Evolutionary conservation across 768 basidiomycete genomes (phyloP).

Genomic region (Tricholoma sp.): DNA sequence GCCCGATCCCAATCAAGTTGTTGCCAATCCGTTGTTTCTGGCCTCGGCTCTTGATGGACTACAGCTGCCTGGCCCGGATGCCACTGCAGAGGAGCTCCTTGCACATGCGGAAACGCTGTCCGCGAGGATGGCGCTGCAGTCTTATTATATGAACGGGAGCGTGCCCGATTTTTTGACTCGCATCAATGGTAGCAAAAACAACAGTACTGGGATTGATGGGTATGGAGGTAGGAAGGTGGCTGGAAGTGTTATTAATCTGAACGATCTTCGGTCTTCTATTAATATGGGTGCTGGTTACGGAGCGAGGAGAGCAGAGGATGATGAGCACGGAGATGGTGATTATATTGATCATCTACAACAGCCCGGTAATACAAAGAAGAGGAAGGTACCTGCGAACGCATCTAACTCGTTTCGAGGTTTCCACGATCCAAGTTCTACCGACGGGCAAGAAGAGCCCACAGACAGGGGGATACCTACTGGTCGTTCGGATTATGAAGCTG

Average conservation of each 20-base stretch:
- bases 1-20: conserved; percentile 1
- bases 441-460: conserved; percentile 22
- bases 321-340: conserved; percentile 55
- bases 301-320: conserved; percentile 34
- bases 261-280: conserved; percentile 9
- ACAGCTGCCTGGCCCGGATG: conserved; percentile 36
- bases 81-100: conserved; percentile 52
- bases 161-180: conserved; percentile 42
- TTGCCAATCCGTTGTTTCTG: neutral
- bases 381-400: conserved; percentile 75
- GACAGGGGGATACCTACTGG: conserved; percentile 22
- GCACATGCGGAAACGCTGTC: conserved; percentile 53
- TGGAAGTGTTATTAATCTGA: conserved; percentile 5
- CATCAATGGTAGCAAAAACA: conserved; percentile 2
- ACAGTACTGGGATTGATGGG: conserved; percentile 3
- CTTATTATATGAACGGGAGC: conserved; percentile 41
- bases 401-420: conserved; percentile 43
- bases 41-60: conserved; percentile 11
- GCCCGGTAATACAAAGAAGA: conserved; percentile 82
- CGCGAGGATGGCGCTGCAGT: conserved; percentile 55
- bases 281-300: conserved; percentile 18
- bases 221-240: conserved; percentile 10
- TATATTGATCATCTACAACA: conserved; percentile 67
- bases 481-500: conserved; percentile 15
- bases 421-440: conserved; percentile 28